A percentile compares a stretch with the other conserved stretches of the same genome.
phyloP scores from a whole-genome alignment of 192 early-diverging fungal species.

The Coemansia sp. region DNA sequence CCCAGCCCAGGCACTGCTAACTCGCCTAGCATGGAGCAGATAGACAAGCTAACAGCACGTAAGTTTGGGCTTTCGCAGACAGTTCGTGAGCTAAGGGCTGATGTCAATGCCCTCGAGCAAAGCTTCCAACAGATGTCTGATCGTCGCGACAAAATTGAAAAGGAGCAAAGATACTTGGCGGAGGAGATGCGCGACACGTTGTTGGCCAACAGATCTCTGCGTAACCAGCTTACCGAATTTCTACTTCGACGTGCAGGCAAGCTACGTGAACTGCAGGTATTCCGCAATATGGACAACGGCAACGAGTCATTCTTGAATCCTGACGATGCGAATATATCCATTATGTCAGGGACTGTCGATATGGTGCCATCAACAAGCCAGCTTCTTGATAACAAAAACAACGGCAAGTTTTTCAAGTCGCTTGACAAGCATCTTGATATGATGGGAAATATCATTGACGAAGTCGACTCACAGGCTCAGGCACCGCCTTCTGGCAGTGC shows the following conservation, averaged over 20 bases:
- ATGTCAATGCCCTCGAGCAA: slow-evolving; percentile 14
- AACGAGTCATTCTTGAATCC: slow-evolving; percentile 9
- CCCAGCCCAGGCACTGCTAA: slow-evolving; percentile 7
- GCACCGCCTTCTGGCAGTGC: not conserved
- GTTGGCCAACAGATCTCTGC: slow-evolving; percentile 33
- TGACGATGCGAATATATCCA: slow-evolving; percentile 32
- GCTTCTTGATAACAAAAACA: slow-evolving; percentile 38
- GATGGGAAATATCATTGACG: slow-evolving; percentile 41
- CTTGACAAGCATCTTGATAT: slow-evolving; percentile 46
- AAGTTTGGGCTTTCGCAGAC: slow-evolving; percentile 7
- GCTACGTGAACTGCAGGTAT: slow-evolving; percentile 25
- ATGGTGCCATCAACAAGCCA: slow-evolving; percentile 42
- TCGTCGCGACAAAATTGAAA: slow-evolving; percentile 22
- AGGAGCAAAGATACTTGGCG: slow-evolving; percentile 37
- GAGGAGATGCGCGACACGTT: slow-evolving; percentile 33
- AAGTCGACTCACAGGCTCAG: slow-evolving; percentile 7
- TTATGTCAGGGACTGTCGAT: slow-evolving; percentile 29
- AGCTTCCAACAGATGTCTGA: slow-evolving; percentile 10
- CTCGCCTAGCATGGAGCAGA: slow-evolving; percentile 18
- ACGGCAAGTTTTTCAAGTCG: slow-evolving; percentile 17
- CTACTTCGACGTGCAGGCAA: slow-evolving; percentile 37
- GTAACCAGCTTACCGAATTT: slow-evolving; percentile 27
- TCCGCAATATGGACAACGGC: slow-evolving; percentile 15
- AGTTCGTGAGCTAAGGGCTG: slow-evolving; percentile 3
- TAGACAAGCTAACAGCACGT: not conserved